Percentiles rank a stretch among this genome's conserved stretches.
These are phyloP conservation scores for Aspergillus sp. DNA, from an alignment of 2,329 filamentous ascomycete species.

Conservation along the genomic window DNA sequence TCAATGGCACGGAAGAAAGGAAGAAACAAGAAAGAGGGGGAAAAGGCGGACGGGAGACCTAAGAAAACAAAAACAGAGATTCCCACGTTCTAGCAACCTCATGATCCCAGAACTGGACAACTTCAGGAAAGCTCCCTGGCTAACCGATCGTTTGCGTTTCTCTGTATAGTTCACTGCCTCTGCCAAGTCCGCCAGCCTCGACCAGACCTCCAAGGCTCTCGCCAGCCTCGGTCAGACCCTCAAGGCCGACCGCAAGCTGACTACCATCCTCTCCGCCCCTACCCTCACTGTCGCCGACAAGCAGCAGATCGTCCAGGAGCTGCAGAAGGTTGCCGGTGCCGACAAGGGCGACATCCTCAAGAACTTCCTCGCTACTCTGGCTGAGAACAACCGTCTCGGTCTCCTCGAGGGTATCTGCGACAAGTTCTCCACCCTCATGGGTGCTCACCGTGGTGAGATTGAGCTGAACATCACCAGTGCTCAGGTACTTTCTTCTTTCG, in stretches of 20 bases:
- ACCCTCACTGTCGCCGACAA: slow-evolving; percentile 80
- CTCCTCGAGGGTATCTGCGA: slow-evolving; percentile 78
- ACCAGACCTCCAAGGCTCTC: slow-evolving; percentile 80
- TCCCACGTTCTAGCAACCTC: not conserved
- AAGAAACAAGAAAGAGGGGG: not conserved
- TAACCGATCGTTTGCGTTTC: slow-evolving; percentile 11
- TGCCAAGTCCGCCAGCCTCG: slow-evolving; percentile 81
- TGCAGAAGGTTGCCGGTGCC: slow-evolving; percentile 76
- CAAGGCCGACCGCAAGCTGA: slow-evolving; percentile 81
- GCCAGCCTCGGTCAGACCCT: slow-evolving; percentile 69
- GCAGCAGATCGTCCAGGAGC: slow-evolving; percentile 79
- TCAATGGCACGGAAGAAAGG: not conserved
- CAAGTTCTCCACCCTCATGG: slow-evolving; percentile 87
- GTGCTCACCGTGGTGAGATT: slow-evolving; percentile 86
- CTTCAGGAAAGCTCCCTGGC: not conserved
- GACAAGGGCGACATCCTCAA: slow-evolving; percentile 80
- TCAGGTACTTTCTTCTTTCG: slow-evolving; percentile 58
- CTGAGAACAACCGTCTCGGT: slow-evolving; percentile 93
- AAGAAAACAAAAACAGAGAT: not conserved
- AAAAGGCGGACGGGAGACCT: not conserved
- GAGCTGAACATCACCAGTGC: slow-evolving; percentile 91
- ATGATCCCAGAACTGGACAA: not conserved
- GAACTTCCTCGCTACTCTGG: slow-evolving; percentile 88
- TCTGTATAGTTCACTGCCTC: slow-evolving; percentile 83
- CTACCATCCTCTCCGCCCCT: slow-evolving; percentile 72